Evolutionary conservation across 306 rosid species (phyloP), one percentile per base, ranked within the genome.

Genomic region (Rubus idaeus): DNA sequence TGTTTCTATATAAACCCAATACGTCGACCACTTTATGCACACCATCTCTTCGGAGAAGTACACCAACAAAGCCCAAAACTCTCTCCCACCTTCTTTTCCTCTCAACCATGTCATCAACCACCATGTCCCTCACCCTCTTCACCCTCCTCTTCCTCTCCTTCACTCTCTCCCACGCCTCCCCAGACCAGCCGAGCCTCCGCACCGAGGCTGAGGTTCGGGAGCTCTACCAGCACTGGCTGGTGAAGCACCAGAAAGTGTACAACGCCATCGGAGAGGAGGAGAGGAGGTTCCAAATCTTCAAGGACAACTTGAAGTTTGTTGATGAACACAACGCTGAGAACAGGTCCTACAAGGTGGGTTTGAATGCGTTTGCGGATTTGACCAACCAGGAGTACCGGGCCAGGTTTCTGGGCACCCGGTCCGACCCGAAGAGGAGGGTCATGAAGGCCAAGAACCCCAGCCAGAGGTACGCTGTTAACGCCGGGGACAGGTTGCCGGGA

Each of bases 281-380:
- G 55, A 73, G 51, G 66, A 90, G 99, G 85, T 91, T 95, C 60
- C 60, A 80, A 64, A 85, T 89, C 73, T 95, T 95, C 71, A 90
- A 86, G 79, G 97, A 92, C 13, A 95, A 92, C 70, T 71, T 91
- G 78, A 74, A 62, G 26, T 95, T 89, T 84, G 78, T 95, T 0
- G 89, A 92, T 4, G 89, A 90, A 0, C 99, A 92, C 37, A 92
- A 92, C 70, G 53, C 91, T 10, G 81, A 81, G 23, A 87, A 86
- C 71, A 55, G 86, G 80, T 79, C 92, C 0, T 95, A 89, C 80
- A 87, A 80, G 70, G 80, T 91, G 67, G 99, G 97, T 46, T 74
- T 92, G 87, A 95, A 88, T 74, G 85, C 77, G 39, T 92, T 95
- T 55, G 97, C 97, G 0, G 99, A 92, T 80, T 75, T 95, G 40